These are phyloP conservation scores for Naegleria lovaniensis DNA, from an alignment of 208 protist genomes.

Conservation along the genomic window DNA sequence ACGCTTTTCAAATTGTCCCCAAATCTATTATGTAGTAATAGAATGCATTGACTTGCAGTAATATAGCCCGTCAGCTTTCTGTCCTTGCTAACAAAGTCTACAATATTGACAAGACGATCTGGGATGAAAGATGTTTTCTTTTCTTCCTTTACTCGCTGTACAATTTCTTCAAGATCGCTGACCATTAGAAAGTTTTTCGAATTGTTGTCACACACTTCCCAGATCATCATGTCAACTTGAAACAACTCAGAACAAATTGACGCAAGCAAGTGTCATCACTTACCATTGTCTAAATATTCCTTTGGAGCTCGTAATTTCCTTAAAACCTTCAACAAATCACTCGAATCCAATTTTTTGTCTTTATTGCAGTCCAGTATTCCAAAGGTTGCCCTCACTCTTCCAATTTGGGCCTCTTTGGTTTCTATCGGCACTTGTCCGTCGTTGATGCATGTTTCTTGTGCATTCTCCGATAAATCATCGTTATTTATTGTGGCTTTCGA, in stretches of 20 bases:
- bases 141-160: neutral
- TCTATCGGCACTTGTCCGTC: neutral
- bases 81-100: slow-evolving; percentile 23
- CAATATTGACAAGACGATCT: neutral
- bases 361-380: neutral
- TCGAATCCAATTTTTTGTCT: neutral
- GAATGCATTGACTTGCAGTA: slow-evolving; percentile 19
- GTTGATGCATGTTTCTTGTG: neutral
- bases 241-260: neutral
- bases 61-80: neutral
- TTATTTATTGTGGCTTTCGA: neutral
- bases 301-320: neutral
- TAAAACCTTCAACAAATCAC: neutral
- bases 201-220: neutral
- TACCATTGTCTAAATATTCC: neutral
- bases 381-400: neutral
- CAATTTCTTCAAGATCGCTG: neutral
- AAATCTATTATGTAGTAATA: slow-evolving; percentile 23
- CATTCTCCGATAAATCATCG: neutral
- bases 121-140: neutral
- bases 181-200: neutral
- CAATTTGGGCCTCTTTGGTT: neutral
- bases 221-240: neutral
- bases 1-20: neutral
- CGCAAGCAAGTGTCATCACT: neutral